phyloP scores from a whole-genome alignment of 1,284 basidiomycete species.

The Psilocybe mexicana region DNA sequence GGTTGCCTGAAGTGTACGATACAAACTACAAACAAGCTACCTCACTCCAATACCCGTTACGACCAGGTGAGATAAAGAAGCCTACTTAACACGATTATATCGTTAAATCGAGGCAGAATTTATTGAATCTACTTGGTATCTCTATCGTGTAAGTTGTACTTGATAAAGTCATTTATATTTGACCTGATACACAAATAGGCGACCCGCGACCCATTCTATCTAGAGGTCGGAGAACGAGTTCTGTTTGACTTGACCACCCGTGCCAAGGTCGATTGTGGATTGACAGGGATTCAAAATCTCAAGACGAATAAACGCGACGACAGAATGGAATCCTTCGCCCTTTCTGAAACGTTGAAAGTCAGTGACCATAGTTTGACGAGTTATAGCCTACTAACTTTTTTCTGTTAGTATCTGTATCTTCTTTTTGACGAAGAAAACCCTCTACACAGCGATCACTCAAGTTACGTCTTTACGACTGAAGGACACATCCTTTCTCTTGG shows the following conservation, averaged over 20 bases:
- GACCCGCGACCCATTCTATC: constrained; percentile 88
- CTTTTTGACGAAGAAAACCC: constrained; percentile 87
- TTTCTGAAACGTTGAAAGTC: constrained; percentile 90
- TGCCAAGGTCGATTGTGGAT: constrained; percentile 81
- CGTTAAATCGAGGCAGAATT: constrained; percentile 58
- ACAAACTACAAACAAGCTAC: constrained; percentile 73
- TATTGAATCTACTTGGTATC: constrained; percentile 91
- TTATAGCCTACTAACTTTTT: neutral
- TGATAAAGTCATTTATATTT: neutral
- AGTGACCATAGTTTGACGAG: constrained; percentile 16
- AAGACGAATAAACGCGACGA: constrained; percentile 81
- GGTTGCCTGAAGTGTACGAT: constrained; percentile 89
- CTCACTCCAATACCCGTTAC: constrained; percentile 80
- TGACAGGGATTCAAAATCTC: constrained; percentile 81
- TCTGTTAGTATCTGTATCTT: constrained; percentile 82
- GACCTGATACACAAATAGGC: constrained; percentile 55
- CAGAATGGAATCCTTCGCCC: constrained; percentile 90
- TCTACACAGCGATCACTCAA: constrained; percentile 72
- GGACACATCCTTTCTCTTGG: constrained; percentile 84
- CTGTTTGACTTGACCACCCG: constrained; percentile 74
- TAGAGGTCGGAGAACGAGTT: constrained; percentile 86
- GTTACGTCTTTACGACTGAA: constrained; percentile 90
- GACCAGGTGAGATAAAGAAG: constrained; percentile 55
- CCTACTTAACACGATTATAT: constrained; percentile 6
- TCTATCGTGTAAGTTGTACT: constrained; percentile 70